Conservation (phyloP, 2,329 filamentous ascomycete genomes). For the Phaeosphaeriaceae sp. region DNA sequence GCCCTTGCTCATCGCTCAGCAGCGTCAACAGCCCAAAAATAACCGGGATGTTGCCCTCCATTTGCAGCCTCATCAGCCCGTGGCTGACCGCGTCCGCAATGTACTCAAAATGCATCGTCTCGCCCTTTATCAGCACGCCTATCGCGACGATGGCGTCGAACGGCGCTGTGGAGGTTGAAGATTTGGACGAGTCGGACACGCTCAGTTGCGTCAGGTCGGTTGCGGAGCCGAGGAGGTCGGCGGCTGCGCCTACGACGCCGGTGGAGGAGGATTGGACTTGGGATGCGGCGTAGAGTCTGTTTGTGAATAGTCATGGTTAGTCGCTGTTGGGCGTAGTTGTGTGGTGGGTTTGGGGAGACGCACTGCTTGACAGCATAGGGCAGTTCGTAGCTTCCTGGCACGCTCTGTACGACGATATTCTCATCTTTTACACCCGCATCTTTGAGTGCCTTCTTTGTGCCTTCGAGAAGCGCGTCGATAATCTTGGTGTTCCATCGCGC, state of each 20-base stretch:
- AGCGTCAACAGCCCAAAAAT: slow-evolving; percentile 93
- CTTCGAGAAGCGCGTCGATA: slow-evolving; percentile 83
- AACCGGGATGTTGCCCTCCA: slow-evolving; percentile 87
- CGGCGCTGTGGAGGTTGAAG: slow-evolving; percentile 52
- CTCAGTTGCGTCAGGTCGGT: slow-evolving; percentile 61
- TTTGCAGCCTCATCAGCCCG: slow-evolving; percentile 91
- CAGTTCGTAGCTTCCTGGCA: slow-evolving; percentile 93
- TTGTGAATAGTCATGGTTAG: not conserved
- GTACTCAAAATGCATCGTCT: slow-evolving; percentile 99
- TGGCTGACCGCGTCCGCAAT: slow-evolving; percentile 91
- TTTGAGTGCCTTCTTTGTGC: slow-evolving; percentile 78
- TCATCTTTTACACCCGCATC: slow-evolving; percentile 81
- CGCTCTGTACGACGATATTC: slow-evolving; percentile 88
- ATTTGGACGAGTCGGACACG: slow-evolving; percentile 31
- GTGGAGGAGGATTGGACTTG: slow-evolving; percentile 73
- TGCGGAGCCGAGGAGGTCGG: slow-evolving; percentile 76
- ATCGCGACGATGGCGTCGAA: slow-evolving; percentile 97
- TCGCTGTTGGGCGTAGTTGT: slow-evolving; percentile 7
- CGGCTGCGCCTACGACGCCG: slow-evolving; percentile 69
- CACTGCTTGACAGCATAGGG: slow-evolving; percentile 89
- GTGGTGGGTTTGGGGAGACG: slow-evolving; percentile 31
- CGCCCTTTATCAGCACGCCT: slow-evolving; percentile 96
- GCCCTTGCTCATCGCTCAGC: slow-evolving; percentile 84
- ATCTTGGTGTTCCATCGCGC: slow-evolving; percentile 93
- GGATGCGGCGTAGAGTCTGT: slow-evolving; percentile 81